Base-by-base conservation (phyloP, 495 filamentous ascomycete species). In the Saxophila tyrrhenica region DNA sequence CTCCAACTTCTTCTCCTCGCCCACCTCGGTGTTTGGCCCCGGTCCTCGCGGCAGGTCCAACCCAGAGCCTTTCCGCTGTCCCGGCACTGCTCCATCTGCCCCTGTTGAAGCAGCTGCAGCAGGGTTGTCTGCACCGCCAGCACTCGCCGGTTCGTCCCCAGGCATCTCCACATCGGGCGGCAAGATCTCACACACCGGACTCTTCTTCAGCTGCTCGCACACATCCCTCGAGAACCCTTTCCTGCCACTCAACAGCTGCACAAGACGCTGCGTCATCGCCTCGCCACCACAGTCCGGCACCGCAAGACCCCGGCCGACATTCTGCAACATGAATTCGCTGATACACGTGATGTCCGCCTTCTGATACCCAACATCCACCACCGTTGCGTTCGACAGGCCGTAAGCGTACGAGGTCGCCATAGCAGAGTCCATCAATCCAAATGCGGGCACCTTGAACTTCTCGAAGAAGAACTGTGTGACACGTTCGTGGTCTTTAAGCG, bases 401-500 rank as follows among this genome's bases (percentile, higher is more conserved):
- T 89, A 86, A 1, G 87, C 92, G 64, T 88, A 96, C 58, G 83
- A 81, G 0, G 84, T 80, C 8, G 91, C 89, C 17, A 92, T 67
- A 0, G 86, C 89, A 48, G 86, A 79, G 67, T 97, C 84, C 73
- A 97, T 83, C 39, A 96, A 68, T 50, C 80, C 86, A 49, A 98
- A 85, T 0, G 84, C 89, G 0, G 92, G 92, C 0, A 84, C 88
- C 72, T 92, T 95, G 66, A 95, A 95, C 69, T 89, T 89, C 69
- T 97, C 92, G 60, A 98, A 98, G 58, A 96, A 78, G 70, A 95
- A 98, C 53, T 87, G 86, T 3, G 89, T 84, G 38, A 97, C 78
- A 11, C 72, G 72, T 68, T 95, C 89, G 62, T 83, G 82, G 66
- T 95, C 87, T 46, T 82, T 79, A 3, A 81, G 76, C 10, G 87